A percentile compares a stretch with the other conserved stretches of the same genome.
Conservation (phyloP, 148 eudicot genomes). For the Rhododendron ferrugineum region DNA sequence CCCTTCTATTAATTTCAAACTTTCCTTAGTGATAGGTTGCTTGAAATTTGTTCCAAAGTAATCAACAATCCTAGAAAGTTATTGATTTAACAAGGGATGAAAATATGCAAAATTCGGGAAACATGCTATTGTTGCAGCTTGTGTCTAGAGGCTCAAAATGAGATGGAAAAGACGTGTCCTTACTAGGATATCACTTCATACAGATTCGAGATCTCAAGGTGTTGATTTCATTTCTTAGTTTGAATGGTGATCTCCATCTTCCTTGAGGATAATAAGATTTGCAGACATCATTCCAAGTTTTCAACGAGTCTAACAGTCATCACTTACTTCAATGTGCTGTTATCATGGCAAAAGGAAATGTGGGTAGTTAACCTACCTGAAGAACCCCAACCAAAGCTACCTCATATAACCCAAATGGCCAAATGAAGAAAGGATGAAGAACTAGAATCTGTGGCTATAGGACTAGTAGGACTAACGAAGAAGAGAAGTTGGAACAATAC, state of each 20-base stretch:
- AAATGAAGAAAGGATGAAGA: not conserved
- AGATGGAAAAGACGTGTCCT: not conserved
- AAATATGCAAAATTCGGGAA: not conserved
- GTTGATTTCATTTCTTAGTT: not conserved
- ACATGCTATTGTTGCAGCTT: not conserved
- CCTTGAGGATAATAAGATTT: not conserved
- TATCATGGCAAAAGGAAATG: not conserved
- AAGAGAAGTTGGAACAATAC: no score
- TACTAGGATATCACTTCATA: not conserved
- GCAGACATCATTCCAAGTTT: not conserved
- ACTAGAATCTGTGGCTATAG: not conserved
- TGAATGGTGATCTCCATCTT: not conserved
- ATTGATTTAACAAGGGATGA: not conserved
- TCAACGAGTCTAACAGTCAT: not conserved
- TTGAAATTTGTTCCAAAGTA: not conserved
- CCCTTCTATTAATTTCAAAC: not conserved
- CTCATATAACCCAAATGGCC: not conserved
- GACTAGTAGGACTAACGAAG: not conserved
- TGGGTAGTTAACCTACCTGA: not conserved
- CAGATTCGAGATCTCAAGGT: not conserved
- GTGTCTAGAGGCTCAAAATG: not conserved
- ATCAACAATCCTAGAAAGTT: not conserved
- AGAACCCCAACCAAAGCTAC: not conserved
- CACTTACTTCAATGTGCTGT: conserved; percentile 2
- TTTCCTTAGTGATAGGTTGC: not conserved